phyloP scores from a whole-genome alignment of 495 filamentous ascomycete genomes.

The Aspergillus egyptiacus region DNA sequence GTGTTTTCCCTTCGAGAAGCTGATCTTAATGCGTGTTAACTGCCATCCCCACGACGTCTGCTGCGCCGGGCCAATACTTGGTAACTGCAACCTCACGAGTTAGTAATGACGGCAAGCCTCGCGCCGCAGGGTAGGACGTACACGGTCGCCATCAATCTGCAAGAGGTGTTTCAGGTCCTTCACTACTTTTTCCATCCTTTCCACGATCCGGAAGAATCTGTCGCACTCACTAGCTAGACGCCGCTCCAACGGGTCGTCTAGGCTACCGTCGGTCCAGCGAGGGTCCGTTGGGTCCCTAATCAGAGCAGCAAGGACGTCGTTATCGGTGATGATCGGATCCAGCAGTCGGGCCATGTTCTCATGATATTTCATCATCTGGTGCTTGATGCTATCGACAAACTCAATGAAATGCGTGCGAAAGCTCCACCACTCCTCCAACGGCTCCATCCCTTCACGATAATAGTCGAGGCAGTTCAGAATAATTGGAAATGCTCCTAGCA shows the following conservation, averaged over 20 bases:
- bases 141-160: not conserved
- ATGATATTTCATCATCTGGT: constrained; percentile 1
- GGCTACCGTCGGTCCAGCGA: not conserved
- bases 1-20: constrained; percentile 1
- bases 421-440: constrained; percentile 1
- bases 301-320: not conserved
- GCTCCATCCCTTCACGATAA: not conserved
- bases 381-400: not conserved
- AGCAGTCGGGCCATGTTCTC: not conserved
- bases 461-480: constrained; percentile 1
- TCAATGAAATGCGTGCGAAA: not conserved
- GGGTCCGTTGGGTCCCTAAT: not conserved
- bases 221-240: not conserved
- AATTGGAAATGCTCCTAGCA: not conserved
- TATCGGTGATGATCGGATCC: not conserved
- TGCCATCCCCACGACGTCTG: not conserved
- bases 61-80: not conserved
- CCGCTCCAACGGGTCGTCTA: not conserved
- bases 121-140: not conserved
- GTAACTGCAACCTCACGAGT: not conserved
- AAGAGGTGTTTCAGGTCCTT: not conserved
- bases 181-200: not conserved
- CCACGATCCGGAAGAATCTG: not conserved
- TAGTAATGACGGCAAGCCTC: not conserved
- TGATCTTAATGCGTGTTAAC: not conserved